A percentile compares a stretch with the other conserved stretches of the same genome.
These are phyloP conservation scores for Zalerion maritima DNA, from an alignment of 495 filamentous ascomycete species.

Conservation along the genomic window DNA sequence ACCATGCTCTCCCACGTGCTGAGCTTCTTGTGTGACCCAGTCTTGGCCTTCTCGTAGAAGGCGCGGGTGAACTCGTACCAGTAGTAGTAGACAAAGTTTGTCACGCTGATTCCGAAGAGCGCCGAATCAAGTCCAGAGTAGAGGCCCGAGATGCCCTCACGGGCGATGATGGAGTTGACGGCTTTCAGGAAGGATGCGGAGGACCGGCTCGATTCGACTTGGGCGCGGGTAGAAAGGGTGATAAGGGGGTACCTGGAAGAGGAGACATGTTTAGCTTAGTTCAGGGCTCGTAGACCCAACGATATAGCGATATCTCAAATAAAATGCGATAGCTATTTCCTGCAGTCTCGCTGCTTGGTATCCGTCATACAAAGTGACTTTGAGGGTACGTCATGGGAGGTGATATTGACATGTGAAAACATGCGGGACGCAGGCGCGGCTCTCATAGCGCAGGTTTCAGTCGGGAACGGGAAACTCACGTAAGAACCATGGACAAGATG, in stretches of 20 bases:
- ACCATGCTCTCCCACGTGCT: slow-evolving; percentile 85
- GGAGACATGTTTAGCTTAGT: background rate
- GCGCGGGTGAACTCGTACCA: slow-evolving; percentile 98
- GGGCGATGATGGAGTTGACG: slow-evolving; percentile 70
- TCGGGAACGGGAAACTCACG: slow-evolving; percentile 46
- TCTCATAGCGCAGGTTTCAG: too few relatives aligned
- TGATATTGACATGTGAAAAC: too few relatives aligned
- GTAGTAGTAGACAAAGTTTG: slow-evolving; percentile 99
- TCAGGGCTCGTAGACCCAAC: too few relatives aligned
- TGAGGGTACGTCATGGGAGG: too few relatives aligned
- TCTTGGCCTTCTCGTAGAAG: slow-evolving; percentile 60
- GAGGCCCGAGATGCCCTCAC: slow-evolving; percentile 77
- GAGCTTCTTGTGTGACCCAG: slow-evolving; percentile 68
- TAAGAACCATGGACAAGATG: slow-evolving; percentile 87
- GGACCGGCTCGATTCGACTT: slow-evolving; percentile 91
- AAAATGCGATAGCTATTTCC: too few relatives aligned
- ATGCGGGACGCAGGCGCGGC: too few relatives aligned
- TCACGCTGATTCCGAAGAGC: slow-evolving; percentile 93
- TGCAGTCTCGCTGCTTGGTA: too few relatives aligned
- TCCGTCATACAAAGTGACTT: too few relatives aligned
- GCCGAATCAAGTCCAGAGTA: slow-evolving; percentile 83
- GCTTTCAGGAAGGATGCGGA: slow-evolving; percentile 69
- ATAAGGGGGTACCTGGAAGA: slow-evolving; percentile 73
- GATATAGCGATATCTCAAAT: too few relatives aligned
- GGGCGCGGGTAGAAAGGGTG: slow-evolving; percentile 91